Evolutionary conservation across 2,329 filamentous ascomycete species (phyloP).

Genomic region (Botryosphaeria dothidea): DNA sequence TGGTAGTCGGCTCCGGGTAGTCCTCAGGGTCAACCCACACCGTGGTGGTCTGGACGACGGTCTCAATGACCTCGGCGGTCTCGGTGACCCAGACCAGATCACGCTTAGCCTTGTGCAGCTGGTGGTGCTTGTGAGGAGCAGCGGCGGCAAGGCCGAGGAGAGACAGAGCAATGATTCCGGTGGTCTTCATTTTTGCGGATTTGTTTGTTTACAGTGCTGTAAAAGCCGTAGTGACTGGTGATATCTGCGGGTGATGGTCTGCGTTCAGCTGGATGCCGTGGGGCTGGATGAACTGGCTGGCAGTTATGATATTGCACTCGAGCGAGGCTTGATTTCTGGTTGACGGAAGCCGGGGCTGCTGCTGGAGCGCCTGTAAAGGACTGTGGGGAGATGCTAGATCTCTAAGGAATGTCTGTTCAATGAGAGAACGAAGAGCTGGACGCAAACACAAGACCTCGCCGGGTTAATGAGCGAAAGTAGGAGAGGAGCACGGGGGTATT

Average conservation of each 20-base stretch:
- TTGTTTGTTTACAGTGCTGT: slow-evolving; percentile 23
- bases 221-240: slow-evolving; percentile 5
- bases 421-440: slow-evolving; percentile 9
- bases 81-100: slow-evolving; percentile 31
- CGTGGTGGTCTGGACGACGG: slow-evolving; percentile 37
- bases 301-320: slow-evolving; percentile 13
- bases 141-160: slow-evolving; percentile 37
- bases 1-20: slow-evolving; percentile 23
- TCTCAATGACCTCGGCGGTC: slow-evolving; percentile 35
- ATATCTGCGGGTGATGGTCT: neutral
- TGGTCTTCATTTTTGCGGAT: slow-evolving; percentile 37
- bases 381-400: slow-evolving; percentile 6
- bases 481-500: slow-evolving; percentile 7
- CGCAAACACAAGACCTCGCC: slow-evolving; percentile 1
- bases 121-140: slow-evolving; percentile 24
- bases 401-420: slow-evolving; percentile 15
- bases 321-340: neutral
- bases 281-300: slow-evolving; percentile 10
- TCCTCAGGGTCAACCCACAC: slow-evolving; percentile 31
- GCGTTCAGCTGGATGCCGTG: neutral
- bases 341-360: neutral
- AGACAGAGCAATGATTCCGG: slow-evolving; percentile 35
- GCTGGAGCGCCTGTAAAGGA: slow-evolving; percentile 17
- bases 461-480: neutral
- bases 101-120: slow-evolving; percentile 31